A percentile compares a stretch with the other conserved stretches of the same genome.
phyloP scores from a whole-genome alignment of 2,329 filamentous ascomycete species.

The Trichoderma afroharzianum region DNA sequence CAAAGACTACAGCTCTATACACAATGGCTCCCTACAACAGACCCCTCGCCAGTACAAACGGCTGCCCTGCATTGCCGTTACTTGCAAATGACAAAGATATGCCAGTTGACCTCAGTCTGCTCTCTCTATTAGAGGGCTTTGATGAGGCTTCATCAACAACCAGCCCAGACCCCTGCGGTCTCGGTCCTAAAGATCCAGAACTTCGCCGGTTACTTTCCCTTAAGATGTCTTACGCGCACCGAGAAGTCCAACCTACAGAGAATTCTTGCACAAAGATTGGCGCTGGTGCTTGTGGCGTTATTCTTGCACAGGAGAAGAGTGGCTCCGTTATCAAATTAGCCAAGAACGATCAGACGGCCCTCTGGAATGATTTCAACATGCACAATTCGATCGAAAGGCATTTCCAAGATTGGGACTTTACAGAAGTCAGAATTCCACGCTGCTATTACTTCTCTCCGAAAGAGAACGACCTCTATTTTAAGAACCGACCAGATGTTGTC shows the following conservation, averaged over 20 bases:
- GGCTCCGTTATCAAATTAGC: slow-evolving; percentile 20
- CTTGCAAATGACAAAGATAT: background rate
- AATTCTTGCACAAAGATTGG: slow-evolving; percentile 22
- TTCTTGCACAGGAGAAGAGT: slow-evolving; percentile 17
- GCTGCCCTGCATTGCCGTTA: background rate
- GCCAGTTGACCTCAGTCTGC: background rate
- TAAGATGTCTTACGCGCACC: background rate
- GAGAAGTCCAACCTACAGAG: background rate
- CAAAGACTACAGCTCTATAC: background rate
- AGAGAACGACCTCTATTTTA: slow-evolving; percentile 8
- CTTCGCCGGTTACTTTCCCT: background rate
- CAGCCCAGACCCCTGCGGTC: background rate
- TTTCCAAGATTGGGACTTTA: background rate
- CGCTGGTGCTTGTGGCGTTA: slow-evolving; percentile 22
- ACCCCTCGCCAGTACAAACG: background rate
- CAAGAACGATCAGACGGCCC: slow-evolving; percentile 9
- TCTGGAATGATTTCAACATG: slow-evolving; percentile 19
- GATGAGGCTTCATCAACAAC: background rate
- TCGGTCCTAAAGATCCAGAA: background rate
- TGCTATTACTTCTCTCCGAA: background rate
- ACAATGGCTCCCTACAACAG: background rate
- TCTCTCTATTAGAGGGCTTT: background rate
- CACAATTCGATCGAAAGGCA: background rate
- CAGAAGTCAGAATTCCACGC: slow-evolving; percentile 7
- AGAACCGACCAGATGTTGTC: background rate